A percentile compares a stretch with the other conserved stretches of the same genome.
Evolutionary conservation across 352 stramenopile genomes (phyloP).

Genomic region (Globisporangium heterothallicum): DNA sequence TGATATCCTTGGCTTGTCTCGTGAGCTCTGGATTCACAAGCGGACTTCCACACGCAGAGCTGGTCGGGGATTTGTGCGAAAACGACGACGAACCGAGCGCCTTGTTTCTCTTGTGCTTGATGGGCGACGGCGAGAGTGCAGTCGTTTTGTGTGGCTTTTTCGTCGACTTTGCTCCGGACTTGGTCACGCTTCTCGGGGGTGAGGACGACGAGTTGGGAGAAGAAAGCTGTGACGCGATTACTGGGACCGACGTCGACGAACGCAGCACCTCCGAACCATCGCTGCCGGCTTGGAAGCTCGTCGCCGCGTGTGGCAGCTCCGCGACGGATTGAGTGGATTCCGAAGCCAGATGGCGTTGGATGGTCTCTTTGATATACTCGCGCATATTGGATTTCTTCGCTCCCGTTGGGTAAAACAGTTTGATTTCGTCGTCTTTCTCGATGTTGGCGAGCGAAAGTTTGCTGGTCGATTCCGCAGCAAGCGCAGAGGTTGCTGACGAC

Average conservation of each 20-base stretch:
- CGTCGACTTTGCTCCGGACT: constrained; percentile 1
- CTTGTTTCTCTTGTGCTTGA: constrained; percentile 8
- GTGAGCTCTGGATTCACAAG: constrained; percentile 53
- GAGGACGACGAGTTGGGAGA: constrained; percentile 6
- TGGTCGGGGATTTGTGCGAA: constrained; percentile 3
- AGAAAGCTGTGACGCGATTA: neutral
- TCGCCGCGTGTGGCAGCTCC: neutral
- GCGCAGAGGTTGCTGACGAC: neutral
- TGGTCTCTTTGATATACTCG: constrained; percentile 61
- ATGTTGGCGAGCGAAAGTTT: constrained; percentile 28
- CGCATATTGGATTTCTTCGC: constrained; percentile 71
- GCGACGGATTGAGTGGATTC: constrained; percentile 1
- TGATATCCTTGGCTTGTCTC: constrained; percentile 47
- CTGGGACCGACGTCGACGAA: constrained; percentile 19
- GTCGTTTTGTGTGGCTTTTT: constrained; percentile 12
- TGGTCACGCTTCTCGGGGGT: too few relatives aligned
- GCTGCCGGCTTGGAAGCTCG: neutral
- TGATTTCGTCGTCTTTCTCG: constrained; percentile 33
- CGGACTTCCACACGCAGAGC: constrained; percentile 8
- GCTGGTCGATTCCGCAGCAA: too few relatives aligned
- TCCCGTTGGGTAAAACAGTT: constrained; percentile 66
- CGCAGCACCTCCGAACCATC: neutral
- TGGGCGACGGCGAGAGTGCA: constrained; percentile 15
- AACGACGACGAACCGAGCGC: neutral
- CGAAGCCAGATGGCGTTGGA: constrained; percentile 29